Percentiles rank a stretch among this genome's conserved stretches.
Evolutionary conservation across 2,329 filamentous ascomycete species (phyloP).

Genomic region (Xylariales sp.): DNA sequence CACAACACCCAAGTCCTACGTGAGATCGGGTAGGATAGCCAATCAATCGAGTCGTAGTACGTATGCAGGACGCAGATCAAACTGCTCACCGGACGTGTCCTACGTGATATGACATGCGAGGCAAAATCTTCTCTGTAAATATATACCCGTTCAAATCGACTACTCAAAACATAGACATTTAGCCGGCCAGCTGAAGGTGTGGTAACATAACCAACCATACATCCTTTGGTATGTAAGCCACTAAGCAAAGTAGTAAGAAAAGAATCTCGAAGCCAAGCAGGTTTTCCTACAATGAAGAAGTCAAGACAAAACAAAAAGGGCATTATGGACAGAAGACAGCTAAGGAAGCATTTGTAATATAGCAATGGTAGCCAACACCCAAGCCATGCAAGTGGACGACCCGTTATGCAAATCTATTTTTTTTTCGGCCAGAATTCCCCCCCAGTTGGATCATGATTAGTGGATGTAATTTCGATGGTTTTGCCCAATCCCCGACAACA

Average conservation of each 20-base stretch:
- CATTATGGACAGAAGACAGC: background rate
- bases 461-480: background rate
- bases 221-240: background rate
- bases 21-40: background rate
- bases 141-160: background rate
- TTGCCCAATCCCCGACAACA: background rate
- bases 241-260: background rate
- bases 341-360: background rate
- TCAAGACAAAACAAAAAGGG: background rate
- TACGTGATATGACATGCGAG: too few species aligned
- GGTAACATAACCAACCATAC: background rate
- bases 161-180: background rate
- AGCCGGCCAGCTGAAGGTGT: too few species aligned
- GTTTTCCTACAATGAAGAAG: background rate
- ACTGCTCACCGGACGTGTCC: too few species aligned
- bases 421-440: slow-evolving; percentile 8
- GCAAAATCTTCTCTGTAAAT: background rate
- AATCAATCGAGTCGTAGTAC: background rate
- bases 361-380: slow-evolving; percentile 26
- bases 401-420: slow-evolving; percentile 29
- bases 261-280: background rate
- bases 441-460: slow-evolving; percentile 1
- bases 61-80: too few species aligned
- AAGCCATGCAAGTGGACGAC: slow-evolving; percentile 31
- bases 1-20: too few species aligned